Conservation (phyloP, 257 asterid genomes). For the Jasminum sambac region DNA sequence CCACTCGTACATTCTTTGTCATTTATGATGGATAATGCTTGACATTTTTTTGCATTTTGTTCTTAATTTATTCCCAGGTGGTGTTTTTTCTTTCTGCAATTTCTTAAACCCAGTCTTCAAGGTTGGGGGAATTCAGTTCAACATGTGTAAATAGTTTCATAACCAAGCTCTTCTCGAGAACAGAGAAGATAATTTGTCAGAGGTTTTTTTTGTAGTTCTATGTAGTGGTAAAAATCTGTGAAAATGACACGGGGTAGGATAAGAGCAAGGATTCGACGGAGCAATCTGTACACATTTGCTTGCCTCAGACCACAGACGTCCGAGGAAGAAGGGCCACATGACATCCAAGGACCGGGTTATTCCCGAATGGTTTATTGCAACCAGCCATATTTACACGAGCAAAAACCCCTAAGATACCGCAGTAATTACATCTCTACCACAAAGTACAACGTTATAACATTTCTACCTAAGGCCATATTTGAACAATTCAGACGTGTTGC, state of each 20-base stretch:
- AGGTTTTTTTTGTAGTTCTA: conserved; percentile 27
- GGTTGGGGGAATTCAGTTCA: conserved; percentile 21
- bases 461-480: conserved; percentile 87
- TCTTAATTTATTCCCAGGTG: conserved; percentile 33
- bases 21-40: conserved; percentile 1
- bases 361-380: conserved; percentile 81
- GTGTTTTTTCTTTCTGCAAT: conserved; percentile 23
- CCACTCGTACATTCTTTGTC: not conserved
- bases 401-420: conserved; percentile 69
- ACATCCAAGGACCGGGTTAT: conserved; percentile 73
- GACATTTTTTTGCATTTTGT: conserved; percentile 13
- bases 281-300: conserved; percentile 77
- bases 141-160: conserved; percentile 22
- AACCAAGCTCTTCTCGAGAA: conserved; percentile 39
- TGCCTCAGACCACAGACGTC: conserved; percentile 55
- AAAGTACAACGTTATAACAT: conserved; percentile 78
- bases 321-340: conserved; percentile 48
- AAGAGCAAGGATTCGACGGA: conserved; percentile 74
- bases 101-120: conserved; percentile 19
- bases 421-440: conserved; percentile 81
- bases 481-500: conserved; percentile 97
- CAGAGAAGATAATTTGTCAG: conserved; percentile 35
- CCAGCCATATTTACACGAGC: conserved; percentile 68
- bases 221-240: conserved; percentile 17
- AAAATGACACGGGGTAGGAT: conserved; percentile 72